Evolutionary conservation across 805 yeast species (phyloP), one percentile per base, ranked within the genome.

Genomic region (Candida khao-thaluensis): DNA sequence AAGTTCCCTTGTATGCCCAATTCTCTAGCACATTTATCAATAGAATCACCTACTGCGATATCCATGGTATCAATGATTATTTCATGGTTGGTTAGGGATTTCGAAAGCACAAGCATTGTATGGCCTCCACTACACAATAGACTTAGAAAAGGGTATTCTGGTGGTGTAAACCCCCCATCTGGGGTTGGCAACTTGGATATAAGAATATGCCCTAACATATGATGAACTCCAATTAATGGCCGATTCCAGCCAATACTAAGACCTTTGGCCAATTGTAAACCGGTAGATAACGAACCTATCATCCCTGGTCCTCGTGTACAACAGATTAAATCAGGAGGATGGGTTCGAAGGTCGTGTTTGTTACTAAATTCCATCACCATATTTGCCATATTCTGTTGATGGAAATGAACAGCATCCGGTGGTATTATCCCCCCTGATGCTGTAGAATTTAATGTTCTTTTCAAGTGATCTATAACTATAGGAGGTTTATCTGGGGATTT

Each of bases 291-390:
- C 0, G 95, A 83, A 0, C 97, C 96, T 7, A 81, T 76, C 96
- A 93, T 88, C 0, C 99, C 99, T 0, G 99, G 99, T 0, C 99
- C 99, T 48, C 95, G 66, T 0, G 99, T 93, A 4, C 83, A 95
- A 58, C 95, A 85, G 1, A 93, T 74, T 32, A 93, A 56, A 55
- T 86, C 95, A 0, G 89, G 87, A 0, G 68, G 66, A 1, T 56
- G 34, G 2, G 31, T 27, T 2, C 45, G 38, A 47, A 76, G 43
- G 6, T 51, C 58, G 50, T 68, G 60, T 33, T 52, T 62, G 0
- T 18, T 24, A 11, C 83, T 62, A 4, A 83, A 60, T 5, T 66
- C 56, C 11, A 57, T 40, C 0, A 84, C 79, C 24, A 83, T 55
- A 0, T 55, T 49, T 0, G 85, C 82, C 2, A 91, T 58, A 8